Conservation (phyloP, 2,329 filamentous ascomycete genomes). For the Fusarium solani-melongenae region DNA sequence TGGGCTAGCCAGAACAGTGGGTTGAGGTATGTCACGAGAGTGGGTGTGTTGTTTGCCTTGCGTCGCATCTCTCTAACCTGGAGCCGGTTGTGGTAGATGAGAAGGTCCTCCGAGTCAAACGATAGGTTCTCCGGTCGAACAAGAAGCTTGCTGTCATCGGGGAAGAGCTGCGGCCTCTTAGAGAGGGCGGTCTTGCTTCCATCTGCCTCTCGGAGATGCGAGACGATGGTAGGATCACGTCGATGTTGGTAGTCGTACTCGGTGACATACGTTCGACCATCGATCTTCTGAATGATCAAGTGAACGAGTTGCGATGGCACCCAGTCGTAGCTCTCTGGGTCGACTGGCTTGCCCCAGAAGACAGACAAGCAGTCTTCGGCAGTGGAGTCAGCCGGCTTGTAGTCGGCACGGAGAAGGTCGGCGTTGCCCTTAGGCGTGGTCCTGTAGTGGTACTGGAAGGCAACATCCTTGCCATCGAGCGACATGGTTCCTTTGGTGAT, state of each 20-base stretch:
- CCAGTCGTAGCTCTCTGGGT: conserved; percentile 30
- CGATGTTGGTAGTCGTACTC: conserved; percentile 33
- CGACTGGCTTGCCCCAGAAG: conserved; percentile 32
- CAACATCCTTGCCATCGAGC: conserved; percentile 11
- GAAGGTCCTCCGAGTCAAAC: conserved; percentile 19
- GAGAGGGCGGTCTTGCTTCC: conserved; percentile 19
- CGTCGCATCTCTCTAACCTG: conserved; percentile 17
- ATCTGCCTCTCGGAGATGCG: conserved; percentile 10
- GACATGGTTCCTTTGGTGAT: conserved; percentile 11
- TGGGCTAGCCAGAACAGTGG: neutral
- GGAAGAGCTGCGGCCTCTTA: conserved; percentile 15
- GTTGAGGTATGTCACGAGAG: neutral
- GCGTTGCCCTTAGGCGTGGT: conserved; percentile 20
- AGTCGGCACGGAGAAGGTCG: conserved; percentile 28
- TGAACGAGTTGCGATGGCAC: conserved; percentile 24
- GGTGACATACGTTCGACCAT: conserved; percentile 16
- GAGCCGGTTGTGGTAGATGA: conserved; percentile 22
- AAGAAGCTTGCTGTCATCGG: conserved; percentile 2
- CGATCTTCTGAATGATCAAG: conserved; percentile 19
- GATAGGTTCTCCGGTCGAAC: conserved; percentile 18
- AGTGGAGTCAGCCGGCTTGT: neutral
- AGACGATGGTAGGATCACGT: conserved; percentile 21
- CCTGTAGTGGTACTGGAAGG: conserved; percentile 30
- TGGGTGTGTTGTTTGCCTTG: conserved; percentile 2
- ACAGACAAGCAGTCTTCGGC: conserved; percentile 20